Evolutionary conservation across 768 basidiomycete genomes (phyloP).

Genomic region (Xerocomus potaroensis): DNA sequence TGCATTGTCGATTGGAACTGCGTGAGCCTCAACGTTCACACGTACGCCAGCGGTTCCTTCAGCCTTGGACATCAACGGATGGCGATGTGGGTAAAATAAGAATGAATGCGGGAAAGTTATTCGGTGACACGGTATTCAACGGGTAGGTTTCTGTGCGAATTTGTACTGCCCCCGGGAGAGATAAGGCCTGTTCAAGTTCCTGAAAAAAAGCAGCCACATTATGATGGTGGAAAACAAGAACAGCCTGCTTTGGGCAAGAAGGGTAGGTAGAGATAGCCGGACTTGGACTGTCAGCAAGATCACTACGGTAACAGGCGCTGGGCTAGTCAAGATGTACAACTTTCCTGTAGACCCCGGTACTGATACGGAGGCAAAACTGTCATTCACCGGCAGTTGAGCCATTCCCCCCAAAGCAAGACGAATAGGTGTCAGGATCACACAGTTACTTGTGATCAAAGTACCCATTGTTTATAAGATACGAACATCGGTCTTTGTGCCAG

Average conservation of each 20-base stretch:
- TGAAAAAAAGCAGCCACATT: neutral
- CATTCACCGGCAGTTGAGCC: too few species aligned
- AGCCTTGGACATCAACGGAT: neutral
- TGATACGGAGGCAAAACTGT: too few species aligned
- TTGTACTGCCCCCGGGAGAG: neutral
- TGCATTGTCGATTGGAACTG: slow-evolving; percentile 27
- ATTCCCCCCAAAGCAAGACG: too few species aligned
- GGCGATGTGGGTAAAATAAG: too few species aligned
- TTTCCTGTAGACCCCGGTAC: too few species aligned
- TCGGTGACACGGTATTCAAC: neutral
- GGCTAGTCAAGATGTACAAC: neutral
- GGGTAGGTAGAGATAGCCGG: too few species aligned
- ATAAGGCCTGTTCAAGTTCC: neutral
- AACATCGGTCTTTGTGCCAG: too few species aligned
- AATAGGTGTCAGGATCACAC: too few species aligned
- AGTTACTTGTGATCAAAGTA: too few species aligned
- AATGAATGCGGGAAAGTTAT: neutral
- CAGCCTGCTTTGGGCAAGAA: too few species aligned
- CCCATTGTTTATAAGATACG: too few species aligned
- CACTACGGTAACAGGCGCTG: neutral
- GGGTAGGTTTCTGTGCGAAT: neutral
- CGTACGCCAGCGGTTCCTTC: neutral
- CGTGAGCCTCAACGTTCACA: neutral
- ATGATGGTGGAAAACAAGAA: neutral
- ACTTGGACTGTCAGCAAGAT: too few species aligned